Evolutionary conservation across 805 yeast species (phyloP).

Genomic region (Saccharomycopsis fibuligera): DNA sequence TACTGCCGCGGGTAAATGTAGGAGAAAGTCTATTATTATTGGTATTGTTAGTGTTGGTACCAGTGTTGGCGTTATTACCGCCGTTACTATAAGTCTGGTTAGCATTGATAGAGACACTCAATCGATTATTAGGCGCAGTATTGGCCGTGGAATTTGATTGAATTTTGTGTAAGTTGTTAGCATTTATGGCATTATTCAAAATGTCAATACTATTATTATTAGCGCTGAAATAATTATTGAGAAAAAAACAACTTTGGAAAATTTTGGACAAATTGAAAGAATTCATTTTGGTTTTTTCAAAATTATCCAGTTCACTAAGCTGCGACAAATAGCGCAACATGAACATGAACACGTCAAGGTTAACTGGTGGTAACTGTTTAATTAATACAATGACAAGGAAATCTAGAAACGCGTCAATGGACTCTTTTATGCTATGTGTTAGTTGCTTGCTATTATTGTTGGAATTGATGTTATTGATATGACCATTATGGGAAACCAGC

Average conservation of each 20-base stretch:
- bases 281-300: conserved; percentile 31
- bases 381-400: conserved; percentile 1
- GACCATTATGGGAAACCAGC: background rate
- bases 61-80: too few species aligned
- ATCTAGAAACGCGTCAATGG: conserved; percentile 11
- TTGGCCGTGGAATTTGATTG: conserved; percentile 4
- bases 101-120: conserved; percentile 9
- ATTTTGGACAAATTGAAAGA: conserved; percentile 33
- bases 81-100: conserved; percentile 6
- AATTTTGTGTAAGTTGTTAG: background rate
- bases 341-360: conserved; percentile 12
- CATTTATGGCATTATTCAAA: background rate
- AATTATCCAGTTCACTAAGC: conserved; percentile 9
- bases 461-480: background rate
- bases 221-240: conserved; percentile 10
- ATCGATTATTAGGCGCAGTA: conserved; percentile 1
- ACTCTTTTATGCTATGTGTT: background rate
- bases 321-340: conserved; percentile 10
- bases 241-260: conserved; percentile 33
- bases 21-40: conserved; percentile 3
- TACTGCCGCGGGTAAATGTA: conserved; percentile 10
- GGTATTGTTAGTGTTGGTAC: background rate
- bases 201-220: conserved; percentile 5
- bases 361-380: conserved; percentile 2
- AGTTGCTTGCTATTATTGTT: background rate